Evolutionary conservation across 169 alveolate genomes (phyloP).

Genomic region (Perkinsus olseni): DNA sequence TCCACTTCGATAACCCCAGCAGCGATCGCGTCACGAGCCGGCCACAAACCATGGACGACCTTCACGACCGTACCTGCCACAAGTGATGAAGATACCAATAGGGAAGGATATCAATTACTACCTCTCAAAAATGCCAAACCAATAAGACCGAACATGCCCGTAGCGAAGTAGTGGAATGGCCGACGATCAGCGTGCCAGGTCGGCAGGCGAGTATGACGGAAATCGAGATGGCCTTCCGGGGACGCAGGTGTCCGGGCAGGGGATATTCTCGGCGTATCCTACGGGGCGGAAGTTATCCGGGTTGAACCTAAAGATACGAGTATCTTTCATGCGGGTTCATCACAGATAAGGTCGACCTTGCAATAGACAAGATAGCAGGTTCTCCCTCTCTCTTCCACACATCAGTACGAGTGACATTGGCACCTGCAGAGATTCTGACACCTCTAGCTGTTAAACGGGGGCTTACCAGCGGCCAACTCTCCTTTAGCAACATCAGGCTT

Average conservation of each 20-base stretch:
- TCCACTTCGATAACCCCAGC: slow-evolving; percentile 67
- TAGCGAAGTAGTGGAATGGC: slow-evolving; percentile 58
- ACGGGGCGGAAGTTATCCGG: slow-evolving; percentile 75
- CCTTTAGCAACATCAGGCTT: slow-evolving; percentile 64
- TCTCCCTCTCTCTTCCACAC: slow-evolving; percentile 70
- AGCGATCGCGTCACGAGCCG: slow-evolving; percentile 42
- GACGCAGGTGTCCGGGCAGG: slow-evolving; percentile 58
- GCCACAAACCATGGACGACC: slow-evolving; percentile 62
- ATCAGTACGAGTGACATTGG: slow-evolving; percentile 68
- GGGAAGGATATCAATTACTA: not conserved
- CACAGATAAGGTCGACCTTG: slow-evolving; percentile 9
- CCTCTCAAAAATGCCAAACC: not conserved
- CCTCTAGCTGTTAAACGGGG: too few species aligned
- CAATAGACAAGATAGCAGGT: slow-evolving; percentile 71
- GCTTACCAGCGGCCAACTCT: slow-evolving; percentile 44
- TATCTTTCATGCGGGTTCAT: not conserved
- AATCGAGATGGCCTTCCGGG: slow-evolving; percentile 70
- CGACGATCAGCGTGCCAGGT: slow-evolving; percentile 61
- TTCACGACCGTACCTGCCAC: slow-evolving; percentile 55
- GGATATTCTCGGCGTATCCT: slow-evolving; percentile 65
- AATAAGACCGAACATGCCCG: slow-evolving; percentile 25
- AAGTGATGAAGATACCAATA: too few species aligned
- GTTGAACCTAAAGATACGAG: slow-evolving; percentile 25
- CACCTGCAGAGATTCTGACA: too few species aligned
- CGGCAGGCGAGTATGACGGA: slow-evolving; percentile 65